phyloP scores from a whole-genome alignment of 192 early-diverging fungal species.

The Mortierella alpina region DNA sequence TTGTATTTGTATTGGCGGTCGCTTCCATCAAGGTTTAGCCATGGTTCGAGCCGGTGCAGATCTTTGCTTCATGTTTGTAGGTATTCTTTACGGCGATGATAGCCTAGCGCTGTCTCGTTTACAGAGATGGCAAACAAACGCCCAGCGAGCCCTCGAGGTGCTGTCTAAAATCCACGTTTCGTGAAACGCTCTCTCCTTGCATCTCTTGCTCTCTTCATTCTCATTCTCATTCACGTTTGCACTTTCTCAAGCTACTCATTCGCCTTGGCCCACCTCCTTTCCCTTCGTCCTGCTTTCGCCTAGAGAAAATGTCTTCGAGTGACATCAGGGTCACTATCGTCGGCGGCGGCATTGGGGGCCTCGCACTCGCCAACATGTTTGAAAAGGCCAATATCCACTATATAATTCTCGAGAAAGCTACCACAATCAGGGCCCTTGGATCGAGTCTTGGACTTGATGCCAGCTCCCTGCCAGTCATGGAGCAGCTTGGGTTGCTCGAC shows the following conservation, averaged over 20 bases:
- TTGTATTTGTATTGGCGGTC: too few relatives aligned
- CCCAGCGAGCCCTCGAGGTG: too few relatives aligned
- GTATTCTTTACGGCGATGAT: too few relatives aligned
- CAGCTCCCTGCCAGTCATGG: slow-evolving; percentile 25
- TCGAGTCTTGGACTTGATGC: slow-evolving; percentile 20
- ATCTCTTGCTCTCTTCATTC: not conserved
- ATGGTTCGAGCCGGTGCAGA: too few relatives aligned
- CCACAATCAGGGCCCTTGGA: slow-evolving; percentile 15
- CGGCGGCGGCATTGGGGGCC: slow-evolving; percentile 3
- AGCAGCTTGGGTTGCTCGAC: slow-evolving; percentile 27
- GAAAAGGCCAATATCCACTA: slow-evolving; percentile 37
- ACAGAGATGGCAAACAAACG: too few relatives aligned
- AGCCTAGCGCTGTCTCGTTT: too few relatives aligned
- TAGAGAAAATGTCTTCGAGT: not conserved
- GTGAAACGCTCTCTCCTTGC: not conserved
- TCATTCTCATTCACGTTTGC: slow-evolving; percentile 13
- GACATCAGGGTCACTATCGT: slow-evolving; percentile 36
- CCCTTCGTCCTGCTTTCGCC: not conserved
- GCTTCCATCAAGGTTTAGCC: too few relatives aligned
- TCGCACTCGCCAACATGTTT: slow-evolving; percentile 22
- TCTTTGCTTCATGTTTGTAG: too few relatives aligned
- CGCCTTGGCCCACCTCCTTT: not conserved
- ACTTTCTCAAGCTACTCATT: slow-evolving; percentile 6
- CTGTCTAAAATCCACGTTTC: too few relatives aligned
- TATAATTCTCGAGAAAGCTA: slow-evolving; percentile 27